Evolutionary conservation across 2,329 filamentous ascomycete species (phyloP).

Genomic region (Diaporthe capsici): DNA sequence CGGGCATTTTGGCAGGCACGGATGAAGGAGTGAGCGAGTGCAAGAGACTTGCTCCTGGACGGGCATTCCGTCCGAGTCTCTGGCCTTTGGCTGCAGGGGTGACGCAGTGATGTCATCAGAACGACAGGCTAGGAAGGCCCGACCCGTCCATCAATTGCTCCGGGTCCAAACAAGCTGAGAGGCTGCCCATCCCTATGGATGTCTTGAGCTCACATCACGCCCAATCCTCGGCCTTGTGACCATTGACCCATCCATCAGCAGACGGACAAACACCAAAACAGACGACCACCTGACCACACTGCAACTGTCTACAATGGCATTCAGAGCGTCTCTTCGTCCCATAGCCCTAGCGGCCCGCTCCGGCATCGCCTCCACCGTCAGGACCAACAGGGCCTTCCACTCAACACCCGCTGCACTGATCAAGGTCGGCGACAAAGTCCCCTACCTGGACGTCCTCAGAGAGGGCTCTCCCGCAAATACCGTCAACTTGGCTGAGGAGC

Average conservation of each 20-base stretch:
- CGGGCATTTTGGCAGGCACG: neutral
- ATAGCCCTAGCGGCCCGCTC: constrained; percentile 37
- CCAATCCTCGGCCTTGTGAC: neutral
- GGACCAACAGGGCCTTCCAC: constrained; percentile 68
- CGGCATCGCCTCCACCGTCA: constrained; percentile 30
- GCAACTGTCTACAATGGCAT: constrained; percentile 34
- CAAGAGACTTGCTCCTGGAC: too few species aligned
- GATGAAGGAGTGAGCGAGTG: neutral
- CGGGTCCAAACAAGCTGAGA: neutral
- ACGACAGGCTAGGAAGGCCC: constrained; percentile 30
- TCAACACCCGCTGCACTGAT: constrained; percentile 74
- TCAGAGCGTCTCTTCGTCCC: constrained; percentile 39
- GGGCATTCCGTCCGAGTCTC: too few species aligned
- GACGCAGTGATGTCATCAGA: constrained; percentile 32
- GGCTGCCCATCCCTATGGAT: neutral
- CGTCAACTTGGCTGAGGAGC: constrained; percentile 86
- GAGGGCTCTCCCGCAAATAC: constrained; percentile 93
- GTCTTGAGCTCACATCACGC: constrained; percentile 9
- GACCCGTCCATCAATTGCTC: constrained; percentile 19
- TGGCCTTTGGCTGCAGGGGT: constrained; percentile 16
- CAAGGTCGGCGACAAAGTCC: constrained; percentile 84
- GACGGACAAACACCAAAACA: neutral
- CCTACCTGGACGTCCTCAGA: constrained; percentile 81
- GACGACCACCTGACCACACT: constrained; percentile 2
- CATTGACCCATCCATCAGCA: neutral